Base-by-base conservation (phyloP, 306 rosid species). In the Lotus japonicus region DNA sequence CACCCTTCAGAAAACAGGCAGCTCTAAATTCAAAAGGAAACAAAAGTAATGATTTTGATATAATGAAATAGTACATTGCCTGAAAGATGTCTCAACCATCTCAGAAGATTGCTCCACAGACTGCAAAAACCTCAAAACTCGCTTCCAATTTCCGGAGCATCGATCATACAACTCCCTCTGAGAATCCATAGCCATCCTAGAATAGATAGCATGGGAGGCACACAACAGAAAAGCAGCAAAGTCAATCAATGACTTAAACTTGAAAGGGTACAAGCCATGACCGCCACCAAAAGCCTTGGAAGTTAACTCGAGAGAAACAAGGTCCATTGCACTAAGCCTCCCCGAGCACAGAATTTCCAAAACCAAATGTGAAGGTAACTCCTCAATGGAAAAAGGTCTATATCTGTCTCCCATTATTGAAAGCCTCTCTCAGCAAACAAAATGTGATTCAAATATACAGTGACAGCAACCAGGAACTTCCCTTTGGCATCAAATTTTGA, bases 1-100 rank as follows among this genome's bases (percentile, higher is more conserved):
- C 70, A 13, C 7, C 50, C 54, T 26, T 28, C 36, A 18, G 23
- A 42, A 75, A 70, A 73, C 52, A 7, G 33, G 51, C 4, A 80
- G 61, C 60, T 41, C 9, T 45, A 58, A 46, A 66, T 66, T 36
- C 60, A 57, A 46, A 59, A 65, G 61, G 41, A 38, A 69, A 82
- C n/a, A 84, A 17, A 71, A 58, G 41, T n/a, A 18, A 33, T 39
- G 7, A 12, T 19, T 19, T 58, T 64, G 26, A 66, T 26, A 73
- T 62, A 62, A 83, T 51, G 78, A 92, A 83, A 79, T 80, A 84
- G 82, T 89, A 92, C 98, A 88, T 88, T 89, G 87, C 97, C 97
- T 87, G 92, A 82, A 82, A 60, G 97, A 83, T 61, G 98, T 92
- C 89, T 88, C 85, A 6, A 90, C 83, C 85, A 79, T 70, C 72